A percentile compares a stretch with the other conserved stretches of the same genome.
phyloP scores from a whole-genome alignment of 768 basidiomycete species.

The Auriscalpium orientale region DNA sequence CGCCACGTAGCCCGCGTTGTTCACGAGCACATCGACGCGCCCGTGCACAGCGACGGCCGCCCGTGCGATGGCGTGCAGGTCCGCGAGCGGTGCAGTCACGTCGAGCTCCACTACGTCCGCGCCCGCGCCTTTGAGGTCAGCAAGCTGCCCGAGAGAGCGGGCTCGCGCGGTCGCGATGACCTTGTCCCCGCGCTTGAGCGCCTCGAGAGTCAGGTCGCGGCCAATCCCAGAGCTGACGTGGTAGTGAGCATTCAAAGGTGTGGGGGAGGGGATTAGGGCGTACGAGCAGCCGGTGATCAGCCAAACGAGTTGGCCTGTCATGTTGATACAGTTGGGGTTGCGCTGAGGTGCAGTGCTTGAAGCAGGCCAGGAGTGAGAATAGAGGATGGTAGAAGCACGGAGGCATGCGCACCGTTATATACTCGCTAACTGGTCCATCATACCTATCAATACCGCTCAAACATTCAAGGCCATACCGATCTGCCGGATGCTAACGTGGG shows the following conservation, averaged over 20 bases:
- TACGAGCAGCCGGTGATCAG: conserved; percentile 24
- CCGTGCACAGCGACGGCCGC: conserved; percentile 32
- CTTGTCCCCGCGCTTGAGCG: conserved; percentile 22
- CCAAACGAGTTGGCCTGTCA: conserved; percentile 18
- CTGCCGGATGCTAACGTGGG: no score
- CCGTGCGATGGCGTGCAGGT: conserved; percentile 27
- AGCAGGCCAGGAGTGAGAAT: no score
- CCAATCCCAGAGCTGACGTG: conserved; percentile 28
- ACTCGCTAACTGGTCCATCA: no score
- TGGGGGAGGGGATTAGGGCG: neutral
- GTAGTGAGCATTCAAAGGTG: neutral
- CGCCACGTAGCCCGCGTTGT: conserved; percentile 32
- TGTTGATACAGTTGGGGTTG: neutral
- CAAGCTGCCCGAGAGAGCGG: conserved; percentile 16
- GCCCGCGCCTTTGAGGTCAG: conserved; percentile 28
- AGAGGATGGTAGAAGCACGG: no score
- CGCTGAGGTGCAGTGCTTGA: no score
- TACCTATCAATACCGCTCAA: no score
- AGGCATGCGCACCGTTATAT: no score
- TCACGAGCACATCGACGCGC: conserved; percentile 37
- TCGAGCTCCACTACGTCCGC: conserved; percentile 32
- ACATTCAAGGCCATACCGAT: no score
- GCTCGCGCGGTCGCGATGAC: conserved; percentile 29
- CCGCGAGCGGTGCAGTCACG: conserved; percentile 26
- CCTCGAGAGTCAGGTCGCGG: conserved; percentile 25